Evolutionary conservation across 179 eudicot genomes (phyloP).

Genomic region (Drosera spatulata): DNA sequence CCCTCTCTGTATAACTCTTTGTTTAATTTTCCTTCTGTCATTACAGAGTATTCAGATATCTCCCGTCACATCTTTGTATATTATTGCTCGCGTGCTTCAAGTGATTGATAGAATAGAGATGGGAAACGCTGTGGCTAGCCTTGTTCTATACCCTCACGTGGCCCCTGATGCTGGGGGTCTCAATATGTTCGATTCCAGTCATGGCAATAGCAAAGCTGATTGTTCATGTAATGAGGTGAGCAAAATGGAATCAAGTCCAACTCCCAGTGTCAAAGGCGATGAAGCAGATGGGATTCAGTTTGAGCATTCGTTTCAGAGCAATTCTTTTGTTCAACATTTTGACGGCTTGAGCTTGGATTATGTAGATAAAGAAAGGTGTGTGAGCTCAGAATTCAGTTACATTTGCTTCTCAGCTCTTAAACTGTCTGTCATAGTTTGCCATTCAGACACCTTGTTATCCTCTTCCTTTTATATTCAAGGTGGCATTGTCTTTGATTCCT

Average conservation of each 20-base stretch:
- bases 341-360: slow-evolving; percentile 10
- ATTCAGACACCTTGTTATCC: neutral
- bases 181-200: slow-evolving; percentile 9
- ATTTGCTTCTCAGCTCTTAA: neutral
- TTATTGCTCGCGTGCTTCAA: slow-evolving; percentile 39
- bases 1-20: neutral
- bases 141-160: slow-evolving; percentile 27
- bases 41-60: slow-evolving; percentile 33
- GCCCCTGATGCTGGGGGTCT: slow-evolving; percentile 12
- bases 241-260: slow-evolving; percentile 10
- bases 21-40: slow-evolving; percentile 3
- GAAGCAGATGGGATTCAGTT: slow-evolving; percentile 11
- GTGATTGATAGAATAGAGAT: slow-evolving; percentile 34
- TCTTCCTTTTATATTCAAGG: neutral
- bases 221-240: slow-evolving; percentile 11
- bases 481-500: neutral
- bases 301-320: slow-evolving; percentile 17
- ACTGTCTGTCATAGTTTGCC: neutral
- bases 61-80: slow-evolving; percentile 27
- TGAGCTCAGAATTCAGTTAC: neutral
- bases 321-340: slow-evolving; percentile 13
- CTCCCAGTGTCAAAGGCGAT: slow-evolving; percentile 15
- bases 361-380: slow-evolving; percentile 18
- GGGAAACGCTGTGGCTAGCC: slow-evolving; percentile 39
- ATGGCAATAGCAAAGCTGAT: slow-evolving; percentile 8